phyloP scores from a whole-genome alignment of 176 grass and related monocot genomes.

The Ananas comosus region DNA sequence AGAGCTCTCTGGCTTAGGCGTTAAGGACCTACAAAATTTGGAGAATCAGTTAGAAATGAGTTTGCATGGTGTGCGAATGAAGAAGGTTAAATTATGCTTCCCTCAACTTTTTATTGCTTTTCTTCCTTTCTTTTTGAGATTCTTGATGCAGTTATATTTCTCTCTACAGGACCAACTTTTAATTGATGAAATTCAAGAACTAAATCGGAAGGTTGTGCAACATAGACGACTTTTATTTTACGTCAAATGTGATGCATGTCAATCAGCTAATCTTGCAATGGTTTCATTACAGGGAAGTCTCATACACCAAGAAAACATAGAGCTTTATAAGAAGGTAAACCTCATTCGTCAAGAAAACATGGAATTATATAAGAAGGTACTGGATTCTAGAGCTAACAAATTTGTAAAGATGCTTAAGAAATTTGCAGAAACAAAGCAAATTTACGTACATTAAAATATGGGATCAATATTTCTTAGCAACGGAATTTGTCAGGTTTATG shows the following conservation, averaged over 20 bases:
- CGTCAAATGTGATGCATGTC: neutral
- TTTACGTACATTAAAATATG: neutral
- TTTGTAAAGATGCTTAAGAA: constrained; percentile 7
- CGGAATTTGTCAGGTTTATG: constrained; percentile 30
- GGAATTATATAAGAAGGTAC: constrained; percentile 63
- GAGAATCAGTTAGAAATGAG: constrained; percentile 70
- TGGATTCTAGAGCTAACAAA: neutral
- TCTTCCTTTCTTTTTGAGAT: constrained; percentile 12
- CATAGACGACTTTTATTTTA: neutral
- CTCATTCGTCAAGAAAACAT: constrained; percentile 52
- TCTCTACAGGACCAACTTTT: constrained; percentile 53
- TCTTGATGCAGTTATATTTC: constrained; percentile 5
- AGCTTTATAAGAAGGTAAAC: constrained; percentile 64
- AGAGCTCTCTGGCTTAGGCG: constrained; percentile 49
- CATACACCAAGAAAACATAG: constrained; percentile 65
- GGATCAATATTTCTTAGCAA: neutral
- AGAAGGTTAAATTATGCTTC: constrained; percentile 43
- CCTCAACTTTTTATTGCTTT: neutral
- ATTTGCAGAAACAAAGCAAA: neutral
- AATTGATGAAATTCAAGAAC: constrained; percentile 69
- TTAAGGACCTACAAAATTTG: constrained; percentile 64
- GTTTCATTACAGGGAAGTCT: constrained; percentile 51
- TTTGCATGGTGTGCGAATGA: constrained; percentile 30
- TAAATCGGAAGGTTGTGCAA: constrained; percentile 48
- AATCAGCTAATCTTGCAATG: constrained; percentile 20